Evolutionary conservation across 1,139 yeast species (phyloP), one percentile per base, ranked within the genome.

Genomic region (Candida sp.): DNA sequence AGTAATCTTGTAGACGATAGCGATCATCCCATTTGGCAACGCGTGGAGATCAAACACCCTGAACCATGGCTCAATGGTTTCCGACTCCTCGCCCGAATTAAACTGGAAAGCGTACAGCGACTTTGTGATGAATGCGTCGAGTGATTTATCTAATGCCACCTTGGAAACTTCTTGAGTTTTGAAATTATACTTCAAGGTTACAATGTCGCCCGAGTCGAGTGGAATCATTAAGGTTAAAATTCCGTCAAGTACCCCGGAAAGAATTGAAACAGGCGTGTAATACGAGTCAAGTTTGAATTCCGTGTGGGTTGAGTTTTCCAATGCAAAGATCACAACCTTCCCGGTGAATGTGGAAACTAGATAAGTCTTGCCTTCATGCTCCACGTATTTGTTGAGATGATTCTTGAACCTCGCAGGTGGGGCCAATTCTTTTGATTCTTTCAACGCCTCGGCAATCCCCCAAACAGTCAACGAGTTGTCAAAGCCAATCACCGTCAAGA

Each of bases 171-270:
- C 46, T 8, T 47, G 39, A 0, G 47, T 33, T 1, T 49, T 46
- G 4, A 55, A 7, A 44, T 57, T 49, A 27, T 59, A 37, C 23
- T 52, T 42, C 5, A 63, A 52, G 1, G 66, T 53, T 12, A 65
- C 65, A 34, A 72, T 65, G 7, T 59, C 55, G 1, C 78, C 77
- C 47, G 63, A 60, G 51, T 75, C 80, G 47, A 58, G 68, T 7
- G 63, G 56, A 23, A 66, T 17, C 2, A 63, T 48, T 17, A 57
- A 42, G 2, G 47, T 48, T 53, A 58, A 39, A 1, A 30, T 7
- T 8, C 42, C 28, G 3, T 43, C 43, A 8, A 33, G 33, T 2
- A 42, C 44, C n/a, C 57, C 58, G 4, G 49, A 38, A 4, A 45
- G 47, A 27, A 56, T 49, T n/a, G 58, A 55, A 2, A 49, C 31